phyloP scores from a whole-genome alignment of 2,329 filamentous ascomycete genomes.

The Verticillium tricorpus region DNA sequence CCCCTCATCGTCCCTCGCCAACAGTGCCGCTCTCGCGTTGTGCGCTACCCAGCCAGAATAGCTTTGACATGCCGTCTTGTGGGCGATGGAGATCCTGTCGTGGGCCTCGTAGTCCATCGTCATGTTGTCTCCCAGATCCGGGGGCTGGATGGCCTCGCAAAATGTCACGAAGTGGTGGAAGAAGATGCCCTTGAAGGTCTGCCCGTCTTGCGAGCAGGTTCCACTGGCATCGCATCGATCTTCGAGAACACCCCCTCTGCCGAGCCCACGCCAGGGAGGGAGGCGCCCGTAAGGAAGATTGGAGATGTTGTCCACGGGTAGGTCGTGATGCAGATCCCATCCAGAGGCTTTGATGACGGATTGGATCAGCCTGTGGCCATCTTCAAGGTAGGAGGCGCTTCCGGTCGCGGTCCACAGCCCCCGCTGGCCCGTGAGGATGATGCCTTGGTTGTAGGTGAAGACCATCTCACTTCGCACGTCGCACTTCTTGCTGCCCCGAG shows the following conservation, averaged over 20 bases:
- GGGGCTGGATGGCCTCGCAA: slow-evolving; percentile 44
- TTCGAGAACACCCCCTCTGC: slow-evolving; percentile 75
- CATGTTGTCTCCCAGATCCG: slow-evolving; percentile 17
- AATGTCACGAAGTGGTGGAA: slow-evolving; percentile 1
- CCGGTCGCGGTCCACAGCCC: slow-evolving; percentile 78
- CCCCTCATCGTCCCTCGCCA: slow-evolving; percentile 62
- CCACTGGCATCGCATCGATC: slow-evolving; percentile 75
- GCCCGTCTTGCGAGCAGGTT: slow-evolving; percentile 74
- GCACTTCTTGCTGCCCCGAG: slow-evolving; percentile 65
- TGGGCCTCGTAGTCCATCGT: slow-evolving; percentile 24
- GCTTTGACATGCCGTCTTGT: slow-evolving; percentile 55
- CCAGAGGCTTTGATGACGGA: slow-evolving; percentile 76
- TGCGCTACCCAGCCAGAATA: slow-evolving; percentile 75
- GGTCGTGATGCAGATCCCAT: slow-evolving; percentile 50
- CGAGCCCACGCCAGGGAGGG: slow-evolving; percentile 68
- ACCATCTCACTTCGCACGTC: slow-evolving; percentile 83
- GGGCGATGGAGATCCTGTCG: slow-evolving; percentile 30
- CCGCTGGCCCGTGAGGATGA: slow-evolving; percentile 75
- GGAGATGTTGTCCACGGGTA: slow-evolving; percentile 34
- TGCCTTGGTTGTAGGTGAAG: slow-evolving; percentile 94
- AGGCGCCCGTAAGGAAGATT: slow-evolving; percentile 28
- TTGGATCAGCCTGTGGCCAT: slow-evolving; percentile 73
- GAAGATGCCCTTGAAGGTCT: slow-evolving; percentile 79
- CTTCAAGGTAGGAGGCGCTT: slow-evolving; percentile 63
- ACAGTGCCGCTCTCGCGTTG: slow-evolving; percentile 70